Base-by-base conservation (phyloP, 1,139 yeast genomes). In the Suhomyces panamericanus region DNA sequence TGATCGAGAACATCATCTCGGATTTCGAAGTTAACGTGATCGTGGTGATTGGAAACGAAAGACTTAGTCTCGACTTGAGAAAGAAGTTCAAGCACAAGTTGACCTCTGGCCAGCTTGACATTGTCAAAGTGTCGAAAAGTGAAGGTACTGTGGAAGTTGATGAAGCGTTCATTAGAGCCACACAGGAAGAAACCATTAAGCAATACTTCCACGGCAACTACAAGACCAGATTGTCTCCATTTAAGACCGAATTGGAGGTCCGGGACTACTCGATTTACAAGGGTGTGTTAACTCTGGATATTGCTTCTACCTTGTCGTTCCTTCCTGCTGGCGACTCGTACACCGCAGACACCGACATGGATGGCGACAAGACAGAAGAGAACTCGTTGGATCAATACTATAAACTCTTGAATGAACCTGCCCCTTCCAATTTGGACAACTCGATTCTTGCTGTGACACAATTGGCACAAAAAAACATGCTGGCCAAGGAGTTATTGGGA, bases 141-240 rank as follows among this genome's bases (percentile, higher is more conserved):
- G 87, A 86, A 31, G 96, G 96, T 1, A 71, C 68, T 7, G 87
- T 87, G 7, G 90, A 87, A 39, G 73, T 81, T 26, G 95, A 87
- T 50, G 95, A 85, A 41, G 69, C 80, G 14, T 88, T 72, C 59
- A 71, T 77, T 39, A 75, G 98, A 57, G 80, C 84, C 38, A 50
- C 77, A 24, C 98, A 93, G 62, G 87, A 90, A 56, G 78, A 80
- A 41, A 73, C 85, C 5, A 88, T 93, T 44, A 82, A 83, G 58
- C 95, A 90, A 58, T 95, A 93, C 62, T 95, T 95, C 58, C 89
- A 95, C 59, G 99, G 99, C 1, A 79, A 80, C 13, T 68, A 71
- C 35, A 75, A 75, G 43, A 79, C 81, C 8, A 81, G 85, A 5
- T 71, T 95, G 42, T 86, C 95, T 6, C 99, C 99, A 1, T 73